Evolutionary conservation across 2,329 filamentous ascomycete species (phyloP), one percentile per base, ranked within the genome.

Genomic region (Tolypocladium nubicola): DNA sequence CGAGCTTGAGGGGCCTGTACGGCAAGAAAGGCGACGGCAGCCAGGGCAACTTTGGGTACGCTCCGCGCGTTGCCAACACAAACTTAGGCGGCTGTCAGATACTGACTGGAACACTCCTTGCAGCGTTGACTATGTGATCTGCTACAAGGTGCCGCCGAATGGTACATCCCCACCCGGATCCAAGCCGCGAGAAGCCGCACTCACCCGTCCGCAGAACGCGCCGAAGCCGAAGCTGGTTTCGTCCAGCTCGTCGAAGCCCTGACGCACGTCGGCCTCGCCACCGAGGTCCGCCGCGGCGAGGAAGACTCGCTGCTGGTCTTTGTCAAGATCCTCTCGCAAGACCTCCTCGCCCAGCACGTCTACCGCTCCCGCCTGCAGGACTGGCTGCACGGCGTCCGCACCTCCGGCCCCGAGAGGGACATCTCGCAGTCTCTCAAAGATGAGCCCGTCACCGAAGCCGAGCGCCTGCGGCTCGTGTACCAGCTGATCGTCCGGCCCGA

Each of bases 321-420:
- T 69, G 81, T 92, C 67, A 88, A 87, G 67, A 83, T 95, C 47
- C 85, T 87, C 40, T 91, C 90, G 26, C 80, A 87, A 60, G 79
- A 85, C 64, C 83, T 91, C 61, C 79, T 99, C 59, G 83, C 82
- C 59, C 84, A 86, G 62, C 89, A 96, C 66, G 82, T 96, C 54
- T 95, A 96, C 72, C 84, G 90, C 62, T 89, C 89, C 57, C 85
- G 94, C 62, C 86, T 97, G 21, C 89, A 91, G 68, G 94, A 97
- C 73, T 99, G 92, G 90, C 83, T 97, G 39, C 88, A 94, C 69
- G 91, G 92, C 55, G 87, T 97, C 56, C 86, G 90, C 61, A 81
- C 88, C 54, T 82, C 84, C 23, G 85, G 90, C 40, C 93, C 93
- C 0, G 81, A 85, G 57, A 86, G 85, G 67, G 85, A 95, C 63